phyloP scores from a whole-genome alignment of 805 yeast genomes.

The Candida rishiriensis region DNA sequence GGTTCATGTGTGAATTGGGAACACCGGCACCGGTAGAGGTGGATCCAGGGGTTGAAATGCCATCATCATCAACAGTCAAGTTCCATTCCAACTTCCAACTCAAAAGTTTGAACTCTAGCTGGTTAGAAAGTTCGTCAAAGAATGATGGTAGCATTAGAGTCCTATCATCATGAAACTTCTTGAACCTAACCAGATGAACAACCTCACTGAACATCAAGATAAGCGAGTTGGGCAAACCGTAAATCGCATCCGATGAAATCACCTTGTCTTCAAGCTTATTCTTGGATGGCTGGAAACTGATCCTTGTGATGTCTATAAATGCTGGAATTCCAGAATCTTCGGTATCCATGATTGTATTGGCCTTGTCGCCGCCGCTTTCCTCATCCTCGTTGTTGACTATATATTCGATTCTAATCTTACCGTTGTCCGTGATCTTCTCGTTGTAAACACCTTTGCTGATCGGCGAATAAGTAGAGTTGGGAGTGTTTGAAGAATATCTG shows the following conservation, averaged over 20 bases:
- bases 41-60: slow-evolving; percentile 3
- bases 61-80: slow-evolving; percentile 33
- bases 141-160: slow-evolving; percentile 30
- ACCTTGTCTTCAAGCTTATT: slow-evolving; percentile 49
- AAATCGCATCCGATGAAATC: slow-evolving; percentile 72
- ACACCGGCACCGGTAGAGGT: not conserved
- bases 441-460: slow-evolving; percentile 32
- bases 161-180: slow-evolving; percentile 44
- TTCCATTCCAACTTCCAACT: slow-evolving; percentile 79
- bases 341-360: slow-evolving; percentile 1
- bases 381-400: slow-evolving; percentile 31
- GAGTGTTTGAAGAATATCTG: not conserved
- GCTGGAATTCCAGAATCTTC: slow-evolving; percentile 28
- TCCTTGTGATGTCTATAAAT: slow-evolving; percentile 40
- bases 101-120: slow-evolving; percentile 46
- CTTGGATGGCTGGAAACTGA: slow-evolving; percentile 35
- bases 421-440: slow-evolving; percentile 41
- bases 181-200: slow-evolving; percentile 60
- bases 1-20: not conserved
- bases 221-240: slow-evolving; percentile 80
- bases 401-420: slow-evolving; percentile 44
- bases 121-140: slow-evolving; percentile 30
- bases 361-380: slow-evolving; percentile 2
- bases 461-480: not conserved
- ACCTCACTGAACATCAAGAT: slow-evolving; percentile 69